These are phyloP conservation scores for Wickerhamiella galacta DNA, from an alignment of 805 yeast species.

Conservation along the genomic window DNA sequence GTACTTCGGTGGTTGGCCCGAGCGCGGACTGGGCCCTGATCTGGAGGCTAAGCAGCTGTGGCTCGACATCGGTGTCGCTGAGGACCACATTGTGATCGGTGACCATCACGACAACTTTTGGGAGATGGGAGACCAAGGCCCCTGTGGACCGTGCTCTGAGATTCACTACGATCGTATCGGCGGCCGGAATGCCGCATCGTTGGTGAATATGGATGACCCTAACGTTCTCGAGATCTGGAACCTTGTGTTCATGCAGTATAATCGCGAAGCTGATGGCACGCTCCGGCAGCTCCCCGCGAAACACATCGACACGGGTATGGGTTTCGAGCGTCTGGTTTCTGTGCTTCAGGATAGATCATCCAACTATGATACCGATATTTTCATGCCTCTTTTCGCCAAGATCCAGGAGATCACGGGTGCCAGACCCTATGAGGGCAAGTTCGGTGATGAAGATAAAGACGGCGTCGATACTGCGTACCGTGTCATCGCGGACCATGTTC, in stretches of 20 bases:
- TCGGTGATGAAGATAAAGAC: slow-evolving; percentile 81
- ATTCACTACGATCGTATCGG: slow-evolving; percentile 96
- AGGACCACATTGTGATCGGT: slow-evolving; percentile 88
- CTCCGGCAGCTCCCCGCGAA: slow-evolving; percentile 77
- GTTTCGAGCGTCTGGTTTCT: slow-evolving; percentile 93
- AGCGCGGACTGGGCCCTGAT: slow-evolving; percentile 76
- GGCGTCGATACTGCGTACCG: slow-evolving; percentile 97
- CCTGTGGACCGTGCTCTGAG: slow-evolving; percentile 99
- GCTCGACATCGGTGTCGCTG: slow-evolving; percentile 76
- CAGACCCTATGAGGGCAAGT: slow-evolving; percentile 79
- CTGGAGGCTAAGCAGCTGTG: slow-evolving; percentile 80
- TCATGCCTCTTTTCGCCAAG: slow-evolving; percentile 68
- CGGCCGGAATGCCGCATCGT: slow-evolving; percentile 81
- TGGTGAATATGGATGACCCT: slow-evolving; percentile 96
- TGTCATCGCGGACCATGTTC: slow-evolving; percentile 94
- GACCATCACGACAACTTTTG: slow-evolving; percentile 84
- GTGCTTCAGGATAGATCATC: slow-evolving; percentile 80
- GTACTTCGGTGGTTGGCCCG: slow-evolving; percentile 85
- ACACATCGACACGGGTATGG: slow-evolving; percentile 97
- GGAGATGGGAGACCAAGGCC: slow-evolving; percentile 99
- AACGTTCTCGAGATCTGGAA: slow-evolving; percentile 97
- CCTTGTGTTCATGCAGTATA: slow-evolving; percentile 89
- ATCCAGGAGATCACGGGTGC: slow-evolving; percentile 90
- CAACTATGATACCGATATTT: slow-evolving; percentile 95
- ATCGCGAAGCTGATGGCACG: slow-evolving; percentile 77